Percentiles rank a stretch among this genome's conserved stretches.
Evolutionary conservation across 176 grass and related monocot species (phyloP).

Genomic region (Carex scoparia): DNA sequence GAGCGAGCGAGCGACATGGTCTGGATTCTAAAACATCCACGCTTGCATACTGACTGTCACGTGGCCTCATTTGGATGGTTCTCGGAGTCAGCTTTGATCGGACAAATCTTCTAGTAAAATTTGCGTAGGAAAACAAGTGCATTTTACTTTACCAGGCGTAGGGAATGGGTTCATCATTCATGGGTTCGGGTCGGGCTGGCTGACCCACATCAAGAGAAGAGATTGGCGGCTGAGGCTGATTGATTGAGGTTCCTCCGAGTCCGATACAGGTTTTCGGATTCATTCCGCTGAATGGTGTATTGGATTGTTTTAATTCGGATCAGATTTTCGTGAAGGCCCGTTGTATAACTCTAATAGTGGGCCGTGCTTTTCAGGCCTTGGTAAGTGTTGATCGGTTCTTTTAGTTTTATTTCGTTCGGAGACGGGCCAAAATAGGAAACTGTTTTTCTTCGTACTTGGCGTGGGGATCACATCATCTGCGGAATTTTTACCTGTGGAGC

Average conservation of each 20-base stretch:
- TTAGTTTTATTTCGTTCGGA: too few species aligned
- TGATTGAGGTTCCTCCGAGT: not conserved
- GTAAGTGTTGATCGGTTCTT: not conserved
- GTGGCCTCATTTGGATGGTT: not conserved
- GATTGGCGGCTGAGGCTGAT: not conserved
- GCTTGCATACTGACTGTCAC: not conserved
- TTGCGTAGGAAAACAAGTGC: not conserved
- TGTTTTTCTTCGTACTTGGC: too few species aligned
- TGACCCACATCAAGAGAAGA: not conserved
- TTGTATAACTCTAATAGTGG: not conserved
- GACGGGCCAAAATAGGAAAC: too few species aligned
- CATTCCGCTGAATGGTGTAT: not conserved
- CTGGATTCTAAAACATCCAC: not conserved
- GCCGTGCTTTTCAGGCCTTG: not conserved
- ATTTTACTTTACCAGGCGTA: not conserved
- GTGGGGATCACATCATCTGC: too few species aligned
- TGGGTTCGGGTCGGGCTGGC: not conserved
- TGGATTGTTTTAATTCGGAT: not conserved
- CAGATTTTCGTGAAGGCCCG: not conserved
- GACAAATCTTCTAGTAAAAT: not conserved
- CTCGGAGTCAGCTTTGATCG: not conserved
- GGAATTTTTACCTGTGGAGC: too few species aligned
- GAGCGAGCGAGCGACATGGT: not conserved
- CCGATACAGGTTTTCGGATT: too few species aligned
- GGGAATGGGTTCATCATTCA: not conserved